Percentiles rank a stretch among this genome's conserved stretches.
phyloP scores from a whole-genome alignment of 306 rosid genomes.

The Alnus rubra region DNA sequence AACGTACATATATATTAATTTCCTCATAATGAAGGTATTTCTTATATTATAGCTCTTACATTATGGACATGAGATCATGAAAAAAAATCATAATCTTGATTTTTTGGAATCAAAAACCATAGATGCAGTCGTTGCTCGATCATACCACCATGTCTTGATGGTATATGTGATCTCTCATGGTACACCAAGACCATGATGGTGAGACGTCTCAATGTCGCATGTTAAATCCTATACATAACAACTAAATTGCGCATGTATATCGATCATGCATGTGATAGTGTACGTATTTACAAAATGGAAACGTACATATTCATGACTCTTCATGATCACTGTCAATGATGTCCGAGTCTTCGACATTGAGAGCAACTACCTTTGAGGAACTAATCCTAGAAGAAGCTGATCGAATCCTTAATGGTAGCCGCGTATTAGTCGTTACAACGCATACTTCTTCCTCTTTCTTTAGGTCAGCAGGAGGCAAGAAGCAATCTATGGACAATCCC shows the following conservation, averaged over 20 bases:
- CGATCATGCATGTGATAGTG: background rate
- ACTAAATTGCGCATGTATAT: background rate
- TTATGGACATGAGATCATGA: too few species aligned
- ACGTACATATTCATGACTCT: slow-evolving; percentile 37
- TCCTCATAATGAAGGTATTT: too few species aligned
- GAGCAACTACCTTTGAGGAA: slow-evolving; percentile 71
- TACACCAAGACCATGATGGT: too few species aligned
- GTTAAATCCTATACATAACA: slow-evolving; percentile 23
- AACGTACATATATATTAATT: too few species aligned
- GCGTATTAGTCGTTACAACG: slow-evolving; percentile 23
- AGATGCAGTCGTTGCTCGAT: too few species aligned
- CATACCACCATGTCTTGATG: too few species aligned
- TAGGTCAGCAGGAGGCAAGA: slow-evolving; percentile 82
- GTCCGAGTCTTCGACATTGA: slow-evolving; percentile 57
- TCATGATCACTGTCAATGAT: slow-evolving; percentile 42
- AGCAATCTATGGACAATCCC: slow-evolving; percentile 81
- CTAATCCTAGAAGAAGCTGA: slow-evolving; percentile 61
- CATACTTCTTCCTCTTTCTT: slow-evolving; percentile 52
- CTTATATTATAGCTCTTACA: too few species aligned
- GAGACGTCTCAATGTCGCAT: background rate
- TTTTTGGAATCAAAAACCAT: too few species aligned
- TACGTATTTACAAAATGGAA: slow-evolving; percentile 35
- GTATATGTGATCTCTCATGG: too few species aligned
- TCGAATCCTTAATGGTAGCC: slow-evolving; percentile 58
- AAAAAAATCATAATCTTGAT: too few species aligned